Base-by-base conservation (phyloP, 192 early-diverging fungal species). In the Coemansia sp. region DNA sequence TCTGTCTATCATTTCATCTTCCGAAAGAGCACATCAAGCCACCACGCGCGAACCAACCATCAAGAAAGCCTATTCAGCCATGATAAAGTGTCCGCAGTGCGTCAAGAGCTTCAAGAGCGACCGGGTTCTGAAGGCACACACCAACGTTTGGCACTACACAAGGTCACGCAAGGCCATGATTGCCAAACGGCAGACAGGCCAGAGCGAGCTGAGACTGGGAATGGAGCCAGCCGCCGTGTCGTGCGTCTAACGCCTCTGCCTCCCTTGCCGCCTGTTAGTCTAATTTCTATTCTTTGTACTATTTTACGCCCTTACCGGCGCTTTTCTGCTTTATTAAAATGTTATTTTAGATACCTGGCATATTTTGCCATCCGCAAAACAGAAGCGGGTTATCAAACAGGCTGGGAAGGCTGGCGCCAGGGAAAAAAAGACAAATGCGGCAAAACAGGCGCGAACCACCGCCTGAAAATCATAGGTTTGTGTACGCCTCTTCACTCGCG, bases 81-180 rank as follows among this genome's bases (percentile, higher is more conserved):
- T 64, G 62, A 54, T 64, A 25, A 74, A 80, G 65, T 80, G 77
- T 31, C 72, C 77, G 22, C 50, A 80, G 42, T 80, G 77, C 65
- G 72, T 80, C 10, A 57, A 54, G 47, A 68, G 65, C 62, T 80
- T 80, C 38, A 47, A 54, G 31, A 64, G 50, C 59, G 58, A 60
- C 49, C 48, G 40, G 36, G 21, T 62, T 8, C 49, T 80, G 20
- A 60, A 46, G 1, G 72, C 65, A 2, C 77, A 80, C 56, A 57
- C 64, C 47, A 65, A 80, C 58, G 77, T 80, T 25, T 80, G 77
- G 77, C 77, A 80, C 62, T 80, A 80, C 68, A 62, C 40, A 28
- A 38, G 49, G 36, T 31, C 65, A n/a, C 54, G 49, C 40, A 55
- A 55, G 44, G 25, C 52, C 2, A 17, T 42, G 23, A n/a, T 42